Evolutionary conservation across 805 yeast genomes (phyloP).

Genomic region (Candida oleophila): DNA sequence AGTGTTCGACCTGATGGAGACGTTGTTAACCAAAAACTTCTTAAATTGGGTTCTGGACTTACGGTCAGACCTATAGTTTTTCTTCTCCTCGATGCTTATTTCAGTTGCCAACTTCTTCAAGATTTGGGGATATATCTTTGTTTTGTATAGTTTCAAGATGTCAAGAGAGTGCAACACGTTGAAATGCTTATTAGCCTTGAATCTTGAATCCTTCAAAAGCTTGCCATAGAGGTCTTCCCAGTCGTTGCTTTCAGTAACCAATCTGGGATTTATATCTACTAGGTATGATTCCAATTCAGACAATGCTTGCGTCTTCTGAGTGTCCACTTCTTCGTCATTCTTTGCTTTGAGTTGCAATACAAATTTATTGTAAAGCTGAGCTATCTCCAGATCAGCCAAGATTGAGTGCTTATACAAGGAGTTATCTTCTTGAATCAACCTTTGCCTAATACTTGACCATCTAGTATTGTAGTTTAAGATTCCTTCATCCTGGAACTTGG

Average conservation of each 20-base stretch:
- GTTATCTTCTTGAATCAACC: constrained; percentile 55
- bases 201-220: constrained; percentile 48
- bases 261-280: constrained; percentile 28
- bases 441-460: constrained; percentile 59
- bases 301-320: constrained; percentile 47
- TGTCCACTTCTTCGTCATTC: constrained; percentile 20
- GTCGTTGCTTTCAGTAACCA: constrained; percentile 11
- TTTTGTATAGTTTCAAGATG: constrained; percentile 51
- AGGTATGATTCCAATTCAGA: constrained; percentile 54
- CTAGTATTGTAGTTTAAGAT: constrained; percentile 56
- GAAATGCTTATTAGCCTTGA: constrained; percentile 59
- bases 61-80: constrained; percentile 58
- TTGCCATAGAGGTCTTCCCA: constrained; percentile 41
- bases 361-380: constrained; percentile 52
- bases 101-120: constrained; percentile 19
- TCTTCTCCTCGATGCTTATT: constrained; percentile 24
- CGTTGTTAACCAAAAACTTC: constrained; percentile 35
- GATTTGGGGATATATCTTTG: constrained; percentile 29
- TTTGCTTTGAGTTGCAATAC: constrained; percentile 37
- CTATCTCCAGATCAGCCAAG: constrained; percentile 56
- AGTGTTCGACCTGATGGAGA: constrained; percentile 50
- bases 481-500: constrained; percentile 25
- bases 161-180: constrained; percentile 55
- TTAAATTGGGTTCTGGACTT: constrained; percentile 63
- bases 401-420: constrained; percentile 63